Evolutionary conservation across 1,284 basidiomycete genomes (phyloP), one percentile per base, ranked within the genome.

Genomic region (Tremellales sp.): DNA sequence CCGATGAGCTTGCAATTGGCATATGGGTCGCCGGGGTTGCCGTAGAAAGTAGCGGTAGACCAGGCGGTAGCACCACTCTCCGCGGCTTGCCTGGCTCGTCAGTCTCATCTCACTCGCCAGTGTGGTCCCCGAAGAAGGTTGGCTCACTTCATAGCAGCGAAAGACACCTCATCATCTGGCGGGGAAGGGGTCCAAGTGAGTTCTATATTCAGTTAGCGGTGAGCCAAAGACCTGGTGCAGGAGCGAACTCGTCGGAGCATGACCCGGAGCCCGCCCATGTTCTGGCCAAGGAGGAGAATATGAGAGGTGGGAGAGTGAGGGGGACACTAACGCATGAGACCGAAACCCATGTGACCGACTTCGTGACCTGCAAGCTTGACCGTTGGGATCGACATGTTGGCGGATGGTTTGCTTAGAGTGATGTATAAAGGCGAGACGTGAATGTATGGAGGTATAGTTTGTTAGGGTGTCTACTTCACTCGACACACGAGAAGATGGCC

Each of bases 61-160:
- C 73, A 73, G 19, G 74, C 65, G 11, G 62, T 83, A 36, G 76
- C 70, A 0, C 80, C 77, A 23, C 81, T 78, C 37, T 86, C 74
- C 11, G 80, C 80, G 2, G 82, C 80, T 2, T 72, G 66, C 45
- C 67, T 69, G 42, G 11, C 15, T 36, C 19, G 15, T 17, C 27
- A 45, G 40, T 39, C 24, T 36, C 29, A 53, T 50, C 37, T 3
- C 43, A n/a, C 13, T 26, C 17, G 25, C 29, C 27, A 31, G 22
- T 3, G n/a, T 25, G 23, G 17, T 11, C 11, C 6, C 22, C 21
- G 40, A 22, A n/a, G 48, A n/a, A 17, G 35, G 19, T 4, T 17
- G 19, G 17, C 21, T 52, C 52, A 68, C 62, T 81, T 83, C 75
- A 86, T 82, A 4, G 81, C 75, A 33, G 77, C 79, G 52, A 86